phyloP scores from a whole-genome alignment of 352 stramenopile genomes.

The Pythium myriotylum region DNA sequence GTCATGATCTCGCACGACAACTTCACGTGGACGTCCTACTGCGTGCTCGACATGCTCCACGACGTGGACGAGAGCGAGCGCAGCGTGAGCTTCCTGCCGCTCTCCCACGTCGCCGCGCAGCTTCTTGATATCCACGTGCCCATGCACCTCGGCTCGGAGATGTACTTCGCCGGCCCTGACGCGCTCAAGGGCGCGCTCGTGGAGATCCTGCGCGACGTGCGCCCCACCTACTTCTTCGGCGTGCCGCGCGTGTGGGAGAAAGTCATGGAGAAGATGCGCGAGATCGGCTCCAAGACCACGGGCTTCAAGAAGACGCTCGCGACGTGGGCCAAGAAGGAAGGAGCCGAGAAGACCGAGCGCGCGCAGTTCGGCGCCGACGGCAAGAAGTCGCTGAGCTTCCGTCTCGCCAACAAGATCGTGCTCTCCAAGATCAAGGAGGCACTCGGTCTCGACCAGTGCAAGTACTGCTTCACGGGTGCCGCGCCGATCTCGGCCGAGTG shows the following conservation, averaged over 20 bases:
- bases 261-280: conserved; percentile 80
- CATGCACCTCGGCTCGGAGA: conserved; percentile 56
- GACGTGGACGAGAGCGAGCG: conserved; percentile 56
- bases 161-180: conserved; percentile 79
- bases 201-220: conserved; percentile 63
- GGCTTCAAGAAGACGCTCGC: conserved; percentile 86
- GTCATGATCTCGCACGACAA: conserved; percentile 84
- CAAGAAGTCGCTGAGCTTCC: conserved; percentile 66
- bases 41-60: conserved; percentile 52
- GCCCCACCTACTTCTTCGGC: conserved; percentile 79
- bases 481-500: conserved; percentile 61
- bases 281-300: conserved; percentile 55
- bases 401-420: conserved; percentile 82
- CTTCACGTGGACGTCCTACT: conserved; percentile 69
- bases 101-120: conserved; percentile 83
- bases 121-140: conserved; percentile 81
- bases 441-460: conserved; percentile 82
- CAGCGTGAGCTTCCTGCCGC: conserved; percentile 79
- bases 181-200: conserved; percentile 72
- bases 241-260: conserved; percentile 90
- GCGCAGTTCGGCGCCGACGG: conserved; percentile 68
- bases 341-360: conserved; percentile 54
- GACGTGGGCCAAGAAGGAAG: conserved; percentile 81
- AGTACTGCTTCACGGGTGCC: conserved; percentile 83
- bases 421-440: conserved; percentile 77